phyloP scores from a whole-genome alignment of 768 basidiomycete genomes.

The Amanita muscaria region DNA sequence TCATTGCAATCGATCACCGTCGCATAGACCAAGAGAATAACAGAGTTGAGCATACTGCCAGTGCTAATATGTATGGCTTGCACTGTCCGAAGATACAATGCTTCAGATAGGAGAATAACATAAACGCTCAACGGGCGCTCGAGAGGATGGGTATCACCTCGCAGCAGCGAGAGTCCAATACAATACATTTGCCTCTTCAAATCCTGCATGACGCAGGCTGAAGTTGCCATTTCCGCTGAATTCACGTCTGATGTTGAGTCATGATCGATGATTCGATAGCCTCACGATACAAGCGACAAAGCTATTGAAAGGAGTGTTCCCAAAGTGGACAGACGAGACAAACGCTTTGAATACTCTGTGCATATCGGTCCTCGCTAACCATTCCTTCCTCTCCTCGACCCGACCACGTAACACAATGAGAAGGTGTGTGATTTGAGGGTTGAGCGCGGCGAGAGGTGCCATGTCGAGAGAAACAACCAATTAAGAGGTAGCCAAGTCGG shows the following conservation, averaged over 20 bases:
- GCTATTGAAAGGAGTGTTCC: conserved; percentile 29
- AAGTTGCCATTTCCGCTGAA: too few species aligned
- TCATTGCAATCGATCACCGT: too few species aligned
- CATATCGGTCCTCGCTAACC: conserved; percentile 64
- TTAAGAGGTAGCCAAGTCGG: conserved; percentile 34
- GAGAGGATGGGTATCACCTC: conserved; percentile 18
- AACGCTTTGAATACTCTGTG: conserved; percentile 66
- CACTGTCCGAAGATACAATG: too few species aligned
- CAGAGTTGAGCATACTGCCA: too few species aligned
- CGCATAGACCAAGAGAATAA: too few species aligned
- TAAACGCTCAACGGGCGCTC: not conserved
- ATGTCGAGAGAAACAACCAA: conserved; percentile 65
- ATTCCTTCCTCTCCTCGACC: conserved; percentile 60
- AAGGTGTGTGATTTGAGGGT: conserved; percentile 62
- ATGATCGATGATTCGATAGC: conserved; percentile 66
- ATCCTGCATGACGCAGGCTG: too few species aligned
- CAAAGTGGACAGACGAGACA: conserved; percentile 15
- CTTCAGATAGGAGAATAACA: too few species aligned
- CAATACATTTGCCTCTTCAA: conserved; percentile 60
- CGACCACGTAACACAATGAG: conserved; percentile 57
- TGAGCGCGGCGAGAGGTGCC: conserved; percentile 54
- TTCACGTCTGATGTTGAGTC: too few species aligned
- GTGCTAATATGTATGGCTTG: too few species aligned
- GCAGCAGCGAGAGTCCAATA: conserved; percentile 55
- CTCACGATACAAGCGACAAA: conserved; percentile 70